Conservation (phyloP, 495 filamentous ascomycete genomes). For the Alectoria sarmentosa region DNA sequence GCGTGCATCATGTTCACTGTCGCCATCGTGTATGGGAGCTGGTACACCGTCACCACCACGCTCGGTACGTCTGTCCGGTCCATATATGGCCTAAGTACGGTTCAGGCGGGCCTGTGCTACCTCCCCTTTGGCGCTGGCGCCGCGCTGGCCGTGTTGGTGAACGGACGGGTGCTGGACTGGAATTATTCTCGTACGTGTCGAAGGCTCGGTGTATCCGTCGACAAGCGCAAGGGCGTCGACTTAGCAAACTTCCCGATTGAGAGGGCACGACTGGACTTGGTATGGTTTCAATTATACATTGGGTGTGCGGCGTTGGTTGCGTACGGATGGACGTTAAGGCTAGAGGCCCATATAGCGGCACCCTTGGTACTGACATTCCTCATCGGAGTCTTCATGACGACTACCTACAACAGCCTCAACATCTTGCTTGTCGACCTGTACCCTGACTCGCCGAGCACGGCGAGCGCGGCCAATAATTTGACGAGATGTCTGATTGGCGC, state of each 20-base stretch:
- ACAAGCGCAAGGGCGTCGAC: constrained; percentile 41
- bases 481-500: constrained; percentile 60
- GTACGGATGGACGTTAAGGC: constrained; percentile 45
- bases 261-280: constrained; percentile 40
- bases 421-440: constrained; percentile 61
- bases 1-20: no score
- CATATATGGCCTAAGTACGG: constrained; percentile 43
- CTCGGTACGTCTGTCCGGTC: constrained; percentile 45
- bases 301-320: constrained; percentile 35
- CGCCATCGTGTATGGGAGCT: constrained; percentile 36
- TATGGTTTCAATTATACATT: constrained; percentile 32
- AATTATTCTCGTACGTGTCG: constrained; percentile 43
- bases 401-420: constrained; percentile 49
- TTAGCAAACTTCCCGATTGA: constrained; percentile 47
- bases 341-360: constrained; percentile 37
- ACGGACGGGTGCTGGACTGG: constrained; percentile 36
- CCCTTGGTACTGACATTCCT: constrained; percentile 52
- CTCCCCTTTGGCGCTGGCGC: constrained; percentile 8
- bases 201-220: constrained; percentile 38
- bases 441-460: constrained; percentile 50
- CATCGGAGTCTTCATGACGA: constrained; percentile 49
- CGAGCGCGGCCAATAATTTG: constrained; percentile 64
- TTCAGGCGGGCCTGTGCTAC: constrained; percentile 29
- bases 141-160: not conserved
- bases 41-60: constrained; percentile 35